These are phyloP conservation scores for Cryptomeria japonica DNA, from an alignment of 75 land plant genomes.

Conservation along the genomic window DNA sequence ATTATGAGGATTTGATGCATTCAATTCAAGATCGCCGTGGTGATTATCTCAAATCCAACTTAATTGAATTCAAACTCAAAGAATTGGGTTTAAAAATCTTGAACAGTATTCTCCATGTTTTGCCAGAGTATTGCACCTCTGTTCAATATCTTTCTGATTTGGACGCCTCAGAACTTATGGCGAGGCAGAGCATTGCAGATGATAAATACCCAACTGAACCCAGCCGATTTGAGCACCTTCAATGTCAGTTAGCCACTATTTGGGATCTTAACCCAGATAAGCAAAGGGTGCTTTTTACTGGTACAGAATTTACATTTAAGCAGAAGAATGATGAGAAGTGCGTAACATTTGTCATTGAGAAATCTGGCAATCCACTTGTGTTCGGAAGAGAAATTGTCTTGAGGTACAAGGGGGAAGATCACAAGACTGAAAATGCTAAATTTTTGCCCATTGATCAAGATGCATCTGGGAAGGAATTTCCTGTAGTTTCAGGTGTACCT, in stretches of 20 bases:
- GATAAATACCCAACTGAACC: not conserved
- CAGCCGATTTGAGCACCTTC: not conserved
- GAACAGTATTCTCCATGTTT: not conserved
- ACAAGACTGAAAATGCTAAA: not conserved
- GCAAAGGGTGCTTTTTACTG: not conserved
- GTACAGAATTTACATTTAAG: not conserved
- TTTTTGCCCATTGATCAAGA: not conserved
- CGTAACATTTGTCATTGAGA: not conserved
- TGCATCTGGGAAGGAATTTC: not conserved
- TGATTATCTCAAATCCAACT: not conserved
- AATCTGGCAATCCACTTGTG: not conserved
- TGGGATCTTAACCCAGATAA: not conserved
- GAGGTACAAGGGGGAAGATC: not conserved
- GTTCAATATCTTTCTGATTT: not conserved
- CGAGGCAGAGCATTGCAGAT: not conserved
- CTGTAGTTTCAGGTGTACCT: not conserved
- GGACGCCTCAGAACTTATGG: not conserved
- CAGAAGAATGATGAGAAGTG: not conserved
- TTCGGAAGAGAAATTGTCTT: not conserved
- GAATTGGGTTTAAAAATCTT: not conserved
- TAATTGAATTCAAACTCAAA: not conserved
- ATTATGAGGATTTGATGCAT: not conserved
- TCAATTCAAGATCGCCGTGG: not conserved
- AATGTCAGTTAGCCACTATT: not conserved
- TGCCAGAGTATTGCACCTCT: not conserved